A percentile compares a stretch with the other conserved stretches of the same genome.
Conservation (phyloP, 1,284 basidiomycete genomes). For the Exsudoporus floridanus region DNA sequence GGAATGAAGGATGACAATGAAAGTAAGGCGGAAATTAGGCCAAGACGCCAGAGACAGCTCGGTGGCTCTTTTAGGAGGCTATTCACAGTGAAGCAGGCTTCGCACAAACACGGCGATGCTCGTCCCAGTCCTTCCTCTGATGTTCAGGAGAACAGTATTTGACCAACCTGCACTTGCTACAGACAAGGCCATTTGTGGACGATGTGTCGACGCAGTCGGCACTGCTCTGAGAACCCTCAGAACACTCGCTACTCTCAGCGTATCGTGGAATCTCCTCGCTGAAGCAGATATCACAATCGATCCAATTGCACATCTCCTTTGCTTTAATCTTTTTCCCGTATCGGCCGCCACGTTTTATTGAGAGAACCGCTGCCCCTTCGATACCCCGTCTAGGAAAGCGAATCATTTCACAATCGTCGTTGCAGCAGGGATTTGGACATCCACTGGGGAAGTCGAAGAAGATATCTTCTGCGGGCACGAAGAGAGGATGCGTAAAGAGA, state of each 20-base stretch:
- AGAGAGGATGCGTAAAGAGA: conserved; percentile 66
- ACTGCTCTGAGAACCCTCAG: conserved; percentile 50
- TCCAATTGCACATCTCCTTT: conserved; percentile 76
- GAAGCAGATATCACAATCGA: conserved; percentile 65
- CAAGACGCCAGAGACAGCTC: background rate
- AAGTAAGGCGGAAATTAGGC: background rate
- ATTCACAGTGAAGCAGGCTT: conserved; percentile 36
- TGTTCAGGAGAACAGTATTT: conserved; percentile 71
- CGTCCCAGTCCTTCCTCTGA: conserved; percentile 70
- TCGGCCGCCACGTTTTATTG: conserved; percentile 53
- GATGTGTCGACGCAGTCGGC: conserved; percentile 33
- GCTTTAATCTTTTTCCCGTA: conserved; percentile 48
- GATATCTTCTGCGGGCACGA: conserved; percentile 67
- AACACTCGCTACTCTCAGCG: conserved; percentile 46
- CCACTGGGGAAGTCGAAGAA: conserved; percentile 74
- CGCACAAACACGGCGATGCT: conserved; percentile 65
- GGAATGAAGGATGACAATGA: background rate
- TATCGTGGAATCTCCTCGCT: conserved; percentile 40
- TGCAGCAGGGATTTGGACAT: conserved; percentile 72
- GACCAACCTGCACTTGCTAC: conserved; percentile 72
- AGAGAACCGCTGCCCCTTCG: conserved; percentile 57
- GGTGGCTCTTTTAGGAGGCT: background rate
- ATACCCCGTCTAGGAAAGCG: conserved; percentile 65
- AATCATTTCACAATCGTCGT: conserved; percentile 77
- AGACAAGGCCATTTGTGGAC: conserved; percentile 48